A percentile compares a stretch with the other conserved stretches of the same genome.
Evolutionary conservation across 208 protist species (phyloP).

Genomic region (Trypanosoma scelopori): DNA sequence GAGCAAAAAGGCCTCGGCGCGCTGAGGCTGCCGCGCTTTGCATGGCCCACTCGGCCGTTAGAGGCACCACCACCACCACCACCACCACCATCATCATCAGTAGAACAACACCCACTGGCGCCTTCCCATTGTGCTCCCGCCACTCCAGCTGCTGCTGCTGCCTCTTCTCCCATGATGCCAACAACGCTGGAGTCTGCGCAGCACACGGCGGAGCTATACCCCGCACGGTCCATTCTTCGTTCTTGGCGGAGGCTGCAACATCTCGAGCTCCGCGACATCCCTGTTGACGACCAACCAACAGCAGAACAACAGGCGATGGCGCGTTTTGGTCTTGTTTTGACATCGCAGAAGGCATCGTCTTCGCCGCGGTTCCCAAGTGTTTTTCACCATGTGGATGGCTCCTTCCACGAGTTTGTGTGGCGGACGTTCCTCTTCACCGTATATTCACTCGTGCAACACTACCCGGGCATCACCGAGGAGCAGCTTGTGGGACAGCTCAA

Average conservation of each 20-base stretch:
- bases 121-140: not conserved
- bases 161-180: not conserved
- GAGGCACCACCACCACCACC: not conserved
- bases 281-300: constrained; percentile 41
- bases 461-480: constrained; percentile 53
- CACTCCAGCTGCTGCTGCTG: not conserved
- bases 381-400: constrained; percentile 85
- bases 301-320: constrained; percentile 32
- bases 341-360: not conserved
- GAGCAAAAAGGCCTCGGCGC: constrained; percentile 20
- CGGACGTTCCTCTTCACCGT: constrained; percentile 49
- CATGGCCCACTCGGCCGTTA: constrained; percentile 4
- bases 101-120: too few species aligned
- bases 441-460: constrained; percentile 53
- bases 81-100: too few species aligned
- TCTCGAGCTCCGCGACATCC: constrained; percentile 39
- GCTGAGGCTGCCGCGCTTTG: constrained; percentile 28
- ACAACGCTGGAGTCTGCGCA: constrained; percentile 9
- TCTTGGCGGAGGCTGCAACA: constrained; percentile 19
- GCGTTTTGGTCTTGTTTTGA: constrained; percentile 7
- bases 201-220: constrained; percentile 12
- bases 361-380: constrained; percentile 65
- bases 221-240: constrained; percentile 18
- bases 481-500: constrained; percentile 39
- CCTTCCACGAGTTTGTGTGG: constrained; percentile 82